phyloP scores from a whole-genome alignment of 345 rosid species.

The Linum lewisii region DNA sequence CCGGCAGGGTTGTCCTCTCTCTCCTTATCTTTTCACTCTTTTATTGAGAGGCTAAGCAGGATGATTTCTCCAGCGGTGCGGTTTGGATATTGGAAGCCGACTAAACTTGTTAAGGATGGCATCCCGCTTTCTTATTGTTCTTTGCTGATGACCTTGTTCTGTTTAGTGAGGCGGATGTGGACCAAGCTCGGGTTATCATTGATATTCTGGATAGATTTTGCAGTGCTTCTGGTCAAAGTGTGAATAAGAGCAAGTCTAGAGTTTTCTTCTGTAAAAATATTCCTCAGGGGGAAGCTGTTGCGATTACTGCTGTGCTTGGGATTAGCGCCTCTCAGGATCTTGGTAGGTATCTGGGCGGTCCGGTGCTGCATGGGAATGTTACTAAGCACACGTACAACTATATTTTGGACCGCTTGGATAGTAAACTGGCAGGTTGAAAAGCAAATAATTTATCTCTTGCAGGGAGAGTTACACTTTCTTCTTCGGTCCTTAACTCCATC shows the following conservation, averaged over 20 bases:
- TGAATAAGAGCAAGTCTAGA: background rate
- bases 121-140: background rate
- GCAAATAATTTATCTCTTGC: too few relatives aligned
- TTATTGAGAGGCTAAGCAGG: background rate
- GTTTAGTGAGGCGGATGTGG: background rate
- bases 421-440: too few relatives aligned
- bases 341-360: too few relatives aligned
- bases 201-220: background rate
- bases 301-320: too few relatives aligned
- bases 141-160: background rate
- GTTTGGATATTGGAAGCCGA: background rate
- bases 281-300: too few relatives aligned
- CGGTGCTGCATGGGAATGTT: too few relatives aligned
- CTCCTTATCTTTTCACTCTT: background rate
- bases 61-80: background rate
- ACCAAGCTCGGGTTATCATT: background rate
- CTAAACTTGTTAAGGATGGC: background rate
- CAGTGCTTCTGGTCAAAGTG: background rate
- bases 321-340: too few relatives aligned
- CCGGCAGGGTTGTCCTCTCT: background rate
- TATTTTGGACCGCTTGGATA: too few relatives aligned
- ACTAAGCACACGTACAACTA: too few relatives aligned
- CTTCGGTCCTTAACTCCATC: too few relatives aligned
- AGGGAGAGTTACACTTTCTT: too few relatives aligned
- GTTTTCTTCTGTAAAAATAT: background rate